Evolutionary conservation across 768 basidiomycete species (phyloP).

Genomic region (Tulasnella sp.): DNA sequence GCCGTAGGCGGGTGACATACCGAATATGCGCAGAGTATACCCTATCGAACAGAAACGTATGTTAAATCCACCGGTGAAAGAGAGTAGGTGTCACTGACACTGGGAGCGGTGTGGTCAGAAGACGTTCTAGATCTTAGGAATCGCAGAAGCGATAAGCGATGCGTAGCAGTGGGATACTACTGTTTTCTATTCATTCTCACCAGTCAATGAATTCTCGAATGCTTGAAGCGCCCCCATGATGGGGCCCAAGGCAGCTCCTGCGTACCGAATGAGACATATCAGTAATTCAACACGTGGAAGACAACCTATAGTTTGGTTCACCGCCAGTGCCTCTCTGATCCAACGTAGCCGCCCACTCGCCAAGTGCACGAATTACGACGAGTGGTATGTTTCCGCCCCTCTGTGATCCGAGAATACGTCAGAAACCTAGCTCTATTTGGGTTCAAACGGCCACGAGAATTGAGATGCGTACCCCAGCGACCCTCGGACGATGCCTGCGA

Average conservation of each 20-base stretch:
- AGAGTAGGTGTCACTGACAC: constrained; percentile 35
- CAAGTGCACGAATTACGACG: constrained; percentile 1
- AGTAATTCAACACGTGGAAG: no score
- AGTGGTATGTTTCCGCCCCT: constrained; percentile 2
- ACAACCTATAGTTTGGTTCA: no score
- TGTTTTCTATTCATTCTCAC: no score
- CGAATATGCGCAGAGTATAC: constrained; percentile 55
- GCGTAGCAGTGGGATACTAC: no score
- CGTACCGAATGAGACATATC: background rate
- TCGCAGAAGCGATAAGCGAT: no score
- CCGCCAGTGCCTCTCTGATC: constrained; percentile 7
- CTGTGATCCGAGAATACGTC: no score
- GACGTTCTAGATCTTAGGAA: constrained; percentile 50
- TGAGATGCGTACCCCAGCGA: constrained; percentile 1
- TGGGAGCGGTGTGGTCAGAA: constrained; percentile 52
- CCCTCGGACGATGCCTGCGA: background rate
- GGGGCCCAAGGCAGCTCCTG: constrained; percentile 1
- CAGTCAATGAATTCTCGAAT: constrained; percentile 11
- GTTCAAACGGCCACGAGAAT: no score
- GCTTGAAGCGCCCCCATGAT: constrained; percentile 8
- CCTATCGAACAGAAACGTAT: constrained; percentile 25
- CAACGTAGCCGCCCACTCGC: constrained; percentile 10
- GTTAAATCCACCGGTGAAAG: constrained; percentile 1
- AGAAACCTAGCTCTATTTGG: no score
- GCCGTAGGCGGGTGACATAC: constrained; percentile 26